phyloP scores from a whole-genome alignment of 2,329 filamentous ascomycete genomes.

The Hypoxylon sp. region DNA sequence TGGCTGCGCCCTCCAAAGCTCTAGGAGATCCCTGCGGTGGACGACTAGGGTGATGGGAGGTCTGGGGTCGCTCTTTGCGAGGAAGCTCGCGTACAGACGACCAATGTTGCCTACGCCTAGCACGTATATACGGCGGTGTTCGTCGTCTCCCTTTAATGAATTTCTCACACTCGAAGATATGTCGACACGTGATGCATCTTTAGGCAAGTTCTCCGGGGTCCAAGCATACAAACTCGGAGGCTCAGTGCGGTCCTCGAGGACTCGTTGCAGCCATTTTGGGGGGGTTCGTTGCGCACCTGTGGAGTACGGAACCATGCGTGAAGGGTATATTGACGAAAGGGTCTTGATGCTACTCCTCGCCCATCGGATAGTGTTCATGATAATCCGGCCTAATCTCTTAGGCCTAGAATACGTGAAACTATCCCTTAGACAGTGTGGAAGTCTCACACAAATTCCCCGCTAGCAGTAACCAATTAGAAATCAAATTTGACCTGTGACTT shows the following conservation, averaged over 20 bases:
- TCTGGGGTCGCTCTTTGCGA: slow-evolving; percentile 70
- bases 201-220: slow-evolving; percentile 48
- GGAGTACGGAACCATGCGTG: slow-evolving; percentile 18
- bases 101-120: slow-evolving; percentile 87
- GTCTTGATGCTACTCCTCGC: slow-evolving; percentile 17
- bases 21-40: slow-evolving; percentile 68
- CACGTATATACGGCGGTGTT: slow-evolving; percentile 75
- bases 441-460: slow-evolving; percentile 9
- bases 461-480: slow-evolving; percentile 15
- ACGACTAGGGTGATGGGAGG: slow-evolving; percentile 88
- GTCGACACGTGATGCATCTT: not conserved
- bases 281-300: slow-evolving; percentile 17
- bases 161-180: not conserved
- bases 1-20: slow-evolving; percentile 62
- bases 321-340: not conserved
- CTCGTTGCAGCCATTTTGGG: slow-evolving; percentile 46
- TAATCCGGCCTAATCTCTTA: slow-evolving; percentile 2
- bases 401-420: not conserved
- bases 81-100: slow-evolving; percentile 80
- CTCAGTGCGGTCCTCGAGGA: slow-evolving; percentile 42
- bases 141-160: slow-evolving; percentile 4
- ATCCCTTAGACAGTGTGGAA: not conserved
- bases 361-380: slow-evolving; percentile 34
- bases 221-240: slow-evolving; percentile 52
- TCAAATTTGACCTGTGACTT: not conserved